A percentile compares a stretch with the other conserved stretches of the same genome.
Conservation (phyloP, 371 early-diverging fungal genomes). For the Zychaea mexicana region DNA sequence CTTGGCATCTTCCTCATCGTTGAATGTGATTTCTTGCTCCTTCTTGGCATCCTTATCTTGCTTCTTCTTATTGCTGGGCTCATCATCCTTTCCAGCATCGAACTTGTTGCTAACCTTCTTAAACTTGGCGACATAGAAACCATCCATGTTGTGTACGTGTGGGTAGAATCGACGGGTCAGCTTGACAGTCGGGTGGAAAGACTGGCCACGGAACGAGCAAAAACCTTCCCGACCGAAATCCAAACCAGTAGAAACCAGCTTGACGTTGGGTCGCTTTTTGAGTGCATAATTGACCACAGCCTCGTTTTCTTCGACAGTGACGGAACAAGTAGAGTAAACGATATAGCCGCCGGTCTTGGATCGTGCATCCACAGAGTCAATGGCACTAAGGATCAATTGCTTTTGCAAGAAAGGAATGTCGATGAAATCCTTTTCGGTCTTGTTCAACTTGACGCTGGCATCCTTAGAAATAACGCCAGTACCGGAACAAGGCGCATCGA, state of each 20-base stretch:
- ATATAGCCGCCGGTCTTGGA: slow-evolving; percentile 94
- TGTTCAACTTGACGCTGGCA: slow-evolving; percentile 93
- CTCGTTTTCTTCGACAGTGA: slow-evolving; percentile 99
- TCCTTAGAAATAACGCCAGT: slow-evolving; percentile 99
- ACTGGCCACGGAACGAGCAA: slow-evolving; percentile 78
- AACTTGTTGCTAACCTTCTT: slow-evolving; percentile 83
- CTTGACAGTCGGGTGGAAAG: slow-evolving; percentile 86
- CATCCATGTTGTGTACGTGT: slow-evolving; percentile 99
- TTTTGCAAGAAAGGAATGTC: slow-evolving; percentile 94
- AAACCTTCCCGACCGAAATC: slow-evolving; percentile 95
- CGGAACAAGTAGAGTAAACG: slow-evolving; percentile 99
- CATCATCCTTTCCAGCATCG: slow-evolving; percentile 40
- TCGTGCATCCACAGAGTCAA: slow-evolving; percentile 96
- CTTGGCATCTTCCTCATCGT: slow-evolving; percentile 72
- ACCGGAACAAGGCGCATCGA: slow-evolving; percentile 99
- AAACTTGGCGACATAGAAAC: slow-evolving; percentile 99
- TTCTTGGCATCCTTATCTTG: slow-evolving; percentile 16
- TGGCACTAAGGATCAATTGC: slow-evolving; percentile 94
- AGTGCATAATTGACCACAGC: slow-evolving; percentile 97
- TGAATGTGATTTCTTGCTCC: slow-evolving; percentile 50
- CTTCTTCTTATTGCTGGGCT: slow-evolving; percentile 15
- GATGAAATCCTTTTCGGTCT: slow-evolving; percentile 90
- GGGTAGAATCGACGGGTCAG: slow-evolving; percentile 96
- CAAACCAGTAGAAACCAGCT: slow-evolving; percentile 86
- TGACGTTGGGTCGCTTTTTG: slow-evolving; percentile 92